phyloP scores from a whole-genome alignment of 2,329 filamentous ascomycete genomes.

The Fusarium decemcellulare region DNA sequence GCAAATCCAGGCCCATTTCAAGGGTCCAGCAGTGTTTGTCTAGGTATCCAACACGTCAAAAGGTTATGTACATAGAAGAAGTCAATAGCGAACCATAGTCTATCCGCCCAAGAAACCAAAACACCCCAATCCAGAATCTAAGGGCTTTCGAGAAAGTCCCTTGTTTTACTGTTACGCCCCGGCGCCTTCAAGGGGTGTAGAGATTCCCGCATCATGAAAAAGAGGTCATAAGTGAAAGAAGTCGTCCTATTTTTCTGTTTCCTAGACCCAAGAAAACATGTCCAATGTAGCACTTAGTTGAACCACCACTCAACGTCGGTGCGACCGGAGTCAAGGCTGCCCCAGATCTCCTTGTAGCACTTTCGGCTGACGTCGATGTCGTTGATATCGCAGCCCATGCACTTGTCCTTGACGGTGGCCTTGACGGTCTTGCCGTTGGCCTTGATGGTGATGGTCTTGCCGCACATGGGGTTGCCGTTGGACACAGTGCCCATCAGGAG shows the following conservation, averaged over 20 bases:
- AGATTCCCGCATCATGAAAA: slow-evolving; percentile 44
- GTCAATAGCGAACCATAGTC: slow-evolving; percentile 39
- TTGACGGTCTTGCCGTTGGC: slow-evolving; percentile 70
- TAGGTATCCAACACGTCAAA: slow-evolving; percentile 30
- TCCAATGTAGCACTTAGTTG: slow-evolving; percentile 48
- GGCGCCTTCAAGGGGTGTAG: slow-evolving; percentile 33
- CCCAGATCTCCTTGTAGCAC: slow-evolving; percentile 68
- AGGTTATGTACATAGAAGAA: slow-evolving; percentile 42
- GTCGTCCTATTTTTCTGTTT: slow-evolving; percentile 28
- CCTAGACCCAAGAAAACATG: slow-evolving; percentile 22
- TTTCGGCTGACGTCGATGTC: slow-evolving; percentile 74
- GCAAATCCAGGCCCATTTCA: slow-evolving; percentile 20
- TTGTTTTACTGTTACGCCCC: slow-evolving; percentile 35
- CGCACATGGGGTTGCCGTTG: slow-evolving; percentile 80
- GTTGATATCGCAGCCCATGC: slow-evolving; percentile 72
- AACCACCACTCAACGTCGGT: slow-evolving; percentile 62
- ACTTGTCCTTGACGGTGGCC: slow-evolving; percentile 81
- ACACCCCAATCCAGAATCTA: slow-evolving; percentile 45
- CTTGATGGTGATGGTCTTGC: slow-evolving; percentile 75
- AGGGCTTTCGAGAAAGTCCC: slow-evolving; percentile 14
- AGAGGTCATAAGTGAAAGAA: slow-evolving; percentile 37
- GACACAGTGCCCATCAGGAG: slow-evolving; percentile 74
- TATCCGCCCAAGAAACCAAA: slow-evolving; percentile 40
- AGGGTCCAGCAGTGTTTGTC: slow-evolving; percentile 31
- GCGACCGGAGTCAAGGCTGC: slow-evolving; percentile 60